phyloP scores from a whole-genome alignment of 495 filamentous ascomycete genomes.

The Aspergillus mulundensis region DNA sequence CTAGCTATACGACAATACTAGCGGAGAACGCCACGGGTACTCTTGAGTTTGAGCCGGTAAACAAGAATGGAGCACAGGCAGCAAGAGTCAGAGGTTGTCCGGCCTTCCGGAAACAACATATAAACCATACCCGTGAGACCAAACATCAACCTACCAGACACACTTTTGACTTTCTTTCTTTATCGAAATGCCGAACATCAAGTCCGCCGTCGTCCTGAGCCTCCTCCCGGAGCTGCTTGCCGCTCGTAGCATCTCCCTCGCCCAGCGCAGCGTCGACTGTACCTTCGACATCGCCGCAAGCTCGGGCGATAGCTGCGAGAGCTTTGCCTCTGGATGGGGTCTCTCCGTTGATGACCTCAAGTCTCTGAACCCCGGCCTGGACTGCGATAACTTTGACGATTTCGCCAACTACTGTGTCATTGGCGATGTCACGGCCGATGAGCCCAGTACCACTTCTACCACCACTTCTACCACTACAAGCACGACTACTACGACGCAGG shows the following conservation, averaged over 20 bases:
- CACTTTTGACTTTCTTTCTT: not conserved
- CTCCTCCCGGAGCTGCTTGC: not conserved
- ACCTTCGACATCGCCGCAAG: constrained; percentile 2
- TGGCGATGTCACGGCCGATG: not conserved
- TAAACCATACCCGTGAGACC: not conserved
- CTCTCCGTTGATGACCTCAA: not conserved
- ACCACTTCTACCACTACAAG: not conserved
- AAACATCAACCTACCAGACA: not conserved
- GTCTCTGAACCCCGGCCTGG: not conserved
- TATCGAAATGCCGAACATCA: not conserved
- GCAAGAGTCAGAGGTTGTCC: too few relatives aligned
- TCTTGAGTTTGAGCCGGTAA: too few relatives aligned
- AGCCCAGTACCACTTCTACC: not conserved
- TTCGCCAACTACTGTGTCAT: not conserved
- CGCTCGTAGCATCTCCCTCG: not conserved
- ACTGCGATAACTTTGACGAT: constrained; percentile 20
- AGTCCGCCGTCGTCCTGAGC: not conserved
- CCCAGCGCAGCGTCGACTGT: not conserved
- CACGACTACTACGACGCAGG: not conserved
- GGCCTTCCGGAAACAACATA: not conserved
- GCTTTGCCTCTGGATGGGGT: not conserved
- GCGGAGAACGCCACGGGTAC: too few relatives aligned
- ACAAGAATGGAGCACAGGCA: too few relatives aligned
- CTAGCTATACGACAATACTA: not conserved
- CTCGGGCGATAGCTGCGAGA: constrained; percentile 4